phyloP scores from a whole-genome alignment of 345 rosid species.

The Aegle marmelos region DNA sequence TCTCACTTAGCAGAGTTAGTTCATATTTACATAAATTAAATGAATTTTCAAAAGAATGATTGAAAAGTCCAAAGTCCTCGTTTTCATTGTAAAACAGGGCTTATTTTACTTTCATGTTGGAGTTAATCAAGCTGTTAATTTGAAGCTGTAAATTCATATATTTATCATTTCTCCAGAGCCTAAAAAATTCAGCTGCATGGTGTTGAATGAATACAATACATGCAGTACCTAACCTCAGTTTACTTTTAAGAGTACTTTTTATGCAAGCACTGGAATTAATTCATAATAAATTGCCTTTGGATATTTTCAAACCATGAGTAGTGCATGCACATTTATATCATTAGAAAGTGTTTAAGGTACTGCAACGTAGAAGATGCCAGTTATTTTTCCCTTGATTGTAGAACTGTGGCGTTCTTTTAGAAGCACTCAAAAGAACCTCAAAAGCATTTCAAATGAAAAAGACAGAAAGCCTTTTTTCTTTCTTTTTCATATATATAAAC shows the following conservation, averaged over 20 bases:
- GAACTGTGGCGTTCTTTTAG: neutral
- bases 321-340: neutral
- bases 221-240: neutral
- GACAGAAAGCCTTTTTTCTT: neutral
- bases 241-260: neutral
- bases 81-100: too few relatives aligned
- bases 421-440: neutral
- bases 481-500: neutral
- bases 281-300: neutral
- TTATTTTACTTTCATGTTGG: neutral
- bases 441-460: neutral
- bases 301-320: neutral
- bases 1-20: too few relatives aligned
- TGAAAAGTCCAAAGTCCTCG: neutral
- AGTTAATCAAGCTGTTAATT: neutral
- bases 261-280: neutral
- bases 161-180: neutral
- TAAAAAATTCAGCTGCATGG: neutral
- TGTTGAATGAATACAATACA: neutral
- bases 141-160: neutral
- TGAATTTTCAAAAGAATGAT: too few relatives aligned
- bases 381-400: neutral
- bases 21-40: too few relatives aligned
- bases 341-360: neutral
- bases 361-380: neutral